Base-by-base conservation (phyloP, 2,329 filamentous ascomycete genomes). In the Pseudopyrenochaeta lycopersici region DNA sequence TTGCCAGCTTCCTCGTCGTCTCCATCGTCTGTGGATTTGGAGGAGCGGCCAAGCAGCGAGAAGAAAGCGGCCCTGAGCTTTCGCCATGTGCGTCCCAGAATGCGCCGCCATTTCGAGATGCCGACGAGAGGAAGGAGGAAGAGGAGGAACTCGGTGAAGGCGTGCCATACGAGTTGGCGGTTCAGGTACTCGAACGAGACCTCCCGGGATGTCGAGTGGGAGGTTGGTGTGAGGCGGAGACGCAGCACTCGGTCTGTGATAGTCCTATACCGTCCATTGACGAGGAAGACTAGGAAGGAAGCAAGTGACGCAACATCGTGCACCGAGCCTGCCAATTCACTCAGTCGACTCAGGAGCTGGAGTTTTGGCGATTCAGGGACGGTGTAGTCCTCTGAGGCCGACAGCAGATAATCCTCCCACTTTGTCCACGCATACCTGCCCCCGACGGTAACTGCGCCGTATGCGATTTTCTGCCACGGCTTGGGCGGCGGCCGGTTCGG, bases 131-230 rank as follows among this genome's bases (percentile, higher is more conserved):
- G 95, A n/a, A 99, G 83, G 15, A 98, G 85, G 75, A 98, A 99
- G 29, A 99, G 85, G n/a, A 99, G 82, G 67, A 99, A 99, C 74
- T 99, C 95, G 21, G 95, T 99, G 69, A 99, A 97, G n/a, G 95
- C 95, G 77, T 99, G 95, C 95, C 95, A 99, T 32, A 99, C 95
- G 10, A 99, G 86, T 78, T 99, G 95, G 42, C 95, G 88, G 75
- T 99, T 99, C 44, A 98, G 85, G 70, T 97, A 98, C 77, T 99
- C 95, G 72, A 99, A 98, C 1, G 91, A 96, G 21, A 99, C 93
- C 76, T 98, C 92, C 29, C 94, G 85, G 72, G 87, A 91, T 60
- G 96, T 90, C 72, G 96, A 91, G 54, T 74, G 92, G 2, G 90
- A 93, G 4, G 90, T 90, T 7, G 95, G 90, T 3, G 92, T 90